These are phyloP conservation scores for Ustilago cynodontis DNA, from an alignment of 1,284 basidiomycete species.

Conservation along the genomic window DNA sequence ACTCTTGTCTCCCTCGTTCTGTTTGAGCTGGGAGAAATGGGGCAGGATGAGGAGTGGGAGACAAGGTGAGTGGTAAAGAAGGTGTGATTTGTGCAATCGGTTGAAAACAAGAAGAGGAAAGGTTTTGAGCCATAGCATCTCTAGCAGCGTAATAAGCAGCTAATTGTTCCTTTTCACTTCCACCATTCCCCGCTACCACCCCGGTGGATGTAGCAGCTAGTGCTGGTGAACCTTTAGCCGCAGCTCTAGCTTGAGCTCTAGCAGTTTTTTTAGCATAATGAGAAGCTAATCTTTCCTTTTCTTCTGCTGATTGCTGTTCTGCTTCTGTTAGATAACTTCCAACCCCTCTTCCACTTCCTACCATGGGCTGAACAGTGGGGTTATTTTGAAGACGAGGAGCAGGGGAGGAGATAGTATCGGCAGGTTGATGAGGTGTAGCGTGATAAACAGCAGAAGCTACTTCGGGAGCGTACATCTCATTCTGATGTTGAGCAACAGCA, in stretches of 20 bases:
- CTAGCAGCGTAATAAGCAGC: constrained; percentile 50
- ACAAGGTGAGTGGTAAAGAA: not conserved
- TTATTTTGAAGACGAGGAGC: constrained; percentile 7
- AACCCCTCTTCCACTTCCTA: not conserved
- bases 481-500: constrained; percentile 44
- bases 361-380: too few species aligned
- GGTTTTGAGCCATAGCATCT: constrained; percentile 38
- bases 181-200: not conserved
- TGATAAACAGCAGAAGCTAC: constrained; percentile 42
- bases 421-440: constrained; percentile 41
- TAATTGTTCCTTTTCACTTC: constrained; percentile 47
- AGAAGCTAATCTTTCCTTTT: constrained; percentile 48
- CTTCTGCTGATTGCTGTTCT: constrained; percentile 43
- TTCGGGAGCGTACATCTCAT: constrained; percentile 31
- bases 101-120: not conserved
- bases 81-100: not conserved
- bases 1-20: not conserved
- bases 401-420: constrained; percentile 29
- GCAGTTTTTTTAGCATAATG: constrained; percentile 47
- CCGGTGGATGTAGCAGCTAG: not conserved
- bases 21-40: not conserved
- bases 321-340: constrained; percentile 37
- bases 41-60: not conserved
- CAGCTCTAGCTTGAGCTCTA: constrained; percentile 38
- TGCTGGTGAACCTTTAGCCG: too few species aligned